phyloP scores from a whole-genome alignment of 2,329 filamentous ascomycete species.

The Cryphonectria radicalis region DNA sequence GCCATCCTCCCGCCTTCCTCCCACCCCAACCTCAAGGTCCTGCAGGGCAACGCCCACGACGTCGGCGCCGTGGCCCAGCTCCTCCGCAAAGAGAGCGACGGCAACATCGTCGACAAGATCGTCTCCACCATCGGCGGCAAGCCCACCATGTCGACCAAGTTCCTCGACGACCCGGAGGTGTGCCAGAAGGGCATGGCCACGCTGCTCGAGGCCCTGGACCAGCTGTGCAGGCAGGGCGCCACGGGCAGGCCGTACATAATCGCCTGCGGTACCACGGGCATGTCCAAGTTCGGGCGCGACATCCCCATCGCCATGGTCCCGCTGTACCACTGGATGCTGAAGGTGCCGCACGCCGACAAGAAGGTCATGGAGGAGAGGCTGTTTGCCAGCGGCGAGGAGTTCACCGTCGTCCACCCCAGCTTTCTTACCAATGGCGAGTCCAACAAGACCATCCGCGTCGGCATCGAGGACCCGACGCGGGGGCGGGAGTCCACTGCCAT shows the following conservation, averaged over 20 bases:
- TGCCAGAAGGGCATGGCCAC: constrained; percentile 50
- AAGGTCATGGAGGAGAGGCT: constrained; percentile 47
- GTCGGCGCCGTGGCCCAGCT: constrained; percentile 43
- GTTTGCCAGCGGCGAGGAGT: constrained; percentile 35
- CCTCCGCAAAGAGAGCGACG: constrained; percentile 32
- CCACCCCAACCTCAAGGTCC: constrained; percentile 46
- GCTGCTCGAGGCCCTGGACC: constrained; percentile 46
- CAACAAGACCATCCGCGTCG: constrained; percentile 41
- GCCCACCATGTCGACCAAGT: constrained; percentile 37
- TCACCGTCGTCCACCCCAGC: constrained; percentile 40
- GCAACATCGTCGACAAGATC: constrained; percentile 48
- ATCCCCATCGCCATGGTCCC: constrained; percentile 46
- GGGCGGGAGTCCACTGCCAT: constrained; percentile 42
- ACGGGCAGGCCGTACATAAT: constrained; percentile 42
- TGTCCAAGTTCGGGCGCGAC: constrained; percentile 44
- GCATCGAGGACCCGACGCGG: constrained; percentile 44
- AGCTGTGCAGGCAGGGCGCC: constrained; percentile 36
- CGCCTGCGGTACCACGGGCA: constrained; percentile 49
- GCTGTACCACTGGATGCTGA: constrained; percentile 46
- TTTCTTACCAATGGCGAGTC: constrained; percentile 36
- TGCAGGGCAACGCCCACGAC: constrained; percentile 54
- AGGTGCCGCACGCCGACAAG: constrained; percentile 49
- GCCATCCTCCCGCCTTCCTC: constrained; percentile 38
- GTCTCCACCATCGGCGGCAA: constrained; percentile 53
- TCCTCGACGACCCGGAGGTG: constrained; percentile 51